These are phyloP conservation scores for Phytophthora quininea DNA, from an alignment of 352 stramenopile genomes.

Conservation along the genomic window DNA sequence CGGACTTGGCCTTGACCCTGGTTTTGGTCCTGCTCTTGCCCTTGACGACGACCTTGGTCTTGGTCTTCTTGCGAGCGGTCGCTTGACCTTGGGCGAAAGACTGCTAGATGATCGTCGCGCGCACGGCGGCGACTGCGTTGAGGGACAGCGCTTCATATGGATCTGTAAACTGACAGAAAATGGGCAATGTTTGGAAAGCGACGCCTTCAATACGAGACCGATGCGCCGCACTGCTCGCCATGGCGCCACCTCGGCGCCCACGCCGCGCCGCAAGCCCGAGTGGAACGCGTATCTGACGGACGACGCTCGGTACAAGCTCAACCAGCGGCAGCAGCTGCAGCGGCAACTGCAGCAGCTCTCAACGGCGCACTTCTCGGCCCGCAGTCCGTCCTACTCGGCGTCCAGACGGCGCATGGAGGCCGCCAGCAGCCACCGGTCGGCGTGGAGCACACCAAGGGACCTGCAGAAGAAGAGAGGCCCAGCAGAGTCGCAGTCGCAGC, in stretches of 20 bases:
- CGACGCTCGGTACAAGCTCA: conserved; percentile 49
- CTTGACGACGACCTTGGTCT: too few relatives aligned
- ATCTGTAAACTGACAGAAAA: too few relatives aligned
- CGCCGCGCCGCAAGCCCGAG: conserved; percentile 32
- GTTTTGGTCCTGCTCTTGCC: too few relatives aligned
- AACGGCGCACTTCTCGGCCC: conserved; percentile 40
- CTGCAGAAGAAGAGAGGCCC: neutral
- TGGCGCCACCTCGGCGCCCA: conserved; percentile 8
- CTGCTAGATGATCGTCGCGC: too few relatives aligned
- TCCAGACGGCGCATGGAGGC: conserved; percentile 7
- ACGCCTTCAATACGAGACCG: conserved; percentile 10
- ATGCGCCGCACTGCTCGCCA: conserved; percentile 21
- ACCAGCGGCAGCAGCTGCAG: conserved; percentile 50
- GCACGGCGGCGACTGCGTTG: too few relatives aligned
- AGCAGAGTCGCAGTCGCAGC: conserved; percentile 3
- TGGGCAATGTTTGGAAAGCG: too few relatives aligned
- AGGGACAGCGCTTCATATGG: too few relatives aligned
- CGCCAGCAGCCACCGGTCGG: conserved; percentile 13
- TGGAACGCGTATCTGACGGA: conserved; percentile 69
- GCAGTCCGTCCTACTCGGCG: conserved; percentile 26
- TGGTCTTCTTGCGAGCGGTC: too few relatives aligned
- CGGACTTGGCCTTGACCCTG: too few relatives aligned
- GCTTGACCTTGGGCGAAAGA: too few relatives aligned
- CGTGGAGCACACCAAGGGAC: conserved; percentile 20
- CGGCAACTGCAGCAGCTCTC: conserved; percentile 49